Evolutionary conservation across 2,329 filamentous ascomycete species (phyloP).

Genomic region (Trichoderma atrobrunneum): DNA sequence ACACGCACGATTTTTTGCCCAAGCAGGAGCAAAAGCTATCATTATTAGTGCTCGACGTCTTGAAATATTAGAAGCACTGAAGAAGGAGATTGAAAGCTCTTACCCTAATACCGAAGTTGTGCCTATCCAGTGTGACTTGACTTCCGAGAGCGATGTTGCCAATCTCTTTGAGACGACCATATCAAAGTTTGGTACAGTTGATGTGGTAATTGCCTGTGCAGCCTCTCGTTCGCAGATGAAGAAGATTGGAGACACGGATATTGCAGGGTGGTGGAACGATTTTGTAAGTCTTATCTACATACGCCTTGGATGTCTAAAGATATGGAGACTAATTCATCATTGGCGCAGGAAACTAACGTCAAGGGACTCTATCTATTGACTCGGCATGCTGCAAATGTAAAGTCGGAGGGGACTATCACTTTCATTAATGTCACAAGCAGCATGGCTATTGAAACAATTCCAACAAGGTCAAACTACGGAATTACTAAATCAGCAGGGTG

Average conservation of each 20-base stretch:
- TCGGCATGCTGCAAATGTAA: not conserved
- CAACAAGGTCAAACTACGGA: not conserved
- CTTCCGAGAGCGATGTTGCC: not conserved
- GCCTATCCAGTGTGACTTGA: not conserved
- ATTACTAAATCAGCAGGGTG: not conserved
- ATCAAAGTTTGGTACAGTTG: not conserved
- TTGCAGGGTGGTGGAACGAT: not conserved
- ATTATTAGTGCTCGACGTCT: not conserved
- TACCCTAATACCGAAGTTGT: not conserved
- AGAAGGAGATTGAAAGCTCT: not conserved
- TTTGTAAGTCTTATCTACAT: not conserved
- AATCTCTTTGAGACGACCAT: not conserved
- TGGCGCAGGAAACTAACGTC: not conserved
- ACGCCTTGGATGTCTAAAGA: too few species aligned
- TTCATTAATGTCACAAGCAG: not conserved
- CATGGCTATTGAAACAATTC: not conserved
- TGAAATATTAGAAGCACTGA: not conserved
- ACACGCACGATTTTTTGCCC: not conserved
- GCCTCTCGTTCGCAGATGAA: not conserved
- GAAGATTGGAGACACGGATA: not conserved
- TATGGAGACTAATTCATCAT: not conserved
- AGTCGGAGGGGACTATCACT: not conserved
- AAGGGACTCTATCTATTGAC: not conserved
- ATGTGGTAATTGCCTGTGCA: not conserved
- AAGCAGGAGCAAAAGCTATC: not conserved